These are phyloP conservation scores for Amphibolis antarctica DNA, from an alignment of 106 monocot genomes.

Conservation along the genomic window DNA sequence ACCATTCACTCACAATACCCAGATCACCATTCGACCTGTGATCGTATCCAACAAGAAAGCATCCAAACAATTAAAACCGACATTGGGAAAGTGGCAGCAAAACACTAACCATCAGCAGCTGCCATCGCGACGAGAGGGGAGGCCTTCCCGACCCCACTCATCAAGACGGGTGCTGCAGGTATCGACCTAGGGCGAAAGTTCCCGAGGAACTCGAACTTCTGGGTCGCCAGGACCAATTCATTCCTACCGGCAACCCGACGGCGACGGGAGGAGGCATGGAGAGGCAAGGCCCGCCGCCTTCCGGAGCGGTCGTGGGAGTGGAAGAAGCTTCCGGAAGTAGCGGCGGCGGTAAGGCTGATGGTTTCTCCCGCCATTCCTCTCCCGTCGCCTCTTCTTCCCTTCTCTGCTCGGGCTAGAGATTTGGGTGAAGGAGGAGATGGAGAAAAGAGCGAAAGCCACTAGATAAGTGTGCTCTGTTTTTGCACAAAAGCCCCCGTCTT, in stretches of 20 bases:
- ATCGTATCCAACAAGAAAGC: neutral
- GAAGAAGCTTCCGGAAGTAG: constrained; percentile 2
- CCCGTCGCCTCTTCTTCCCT: too few relatives aligned
- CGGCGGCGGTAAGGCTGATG: neutral
- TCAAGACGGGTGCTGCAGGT: neutral
- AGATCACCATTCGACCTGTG: neutral
- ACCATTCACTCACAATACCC: neutral
- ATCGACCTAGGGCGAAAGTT: neutral
- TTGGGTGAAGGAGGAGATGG: neutral
- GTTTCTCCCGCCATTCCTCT: constrained; percentile 7
- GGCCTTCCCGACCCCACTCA: neutral
- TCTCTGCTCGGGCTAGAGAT: too few relatives aligned
- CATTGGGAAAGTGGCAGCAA: neutral
- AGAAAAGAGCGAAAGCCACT: neutral
- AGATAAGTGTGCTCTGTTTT: too few relatives aligned
- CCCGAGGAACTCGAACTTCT: constrained; percentile 13
- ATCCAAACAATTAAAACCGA: neutral
- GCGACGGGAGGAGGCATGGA: neutral
- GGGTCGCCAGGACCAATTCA: neutral
- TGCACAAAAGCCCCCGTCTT: neutral
- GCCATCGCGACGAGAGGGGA: constrained; percentile 19
- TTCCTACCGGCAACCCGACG: constrained; percentile 3
- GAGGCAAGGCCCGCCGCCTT: neutral
- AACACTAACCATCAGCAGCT: constrained; percentile 17
- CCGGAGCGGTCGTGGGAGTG: constrained; percentile 2